Base-by-base conservation (phyloP, 1,139 yeast genomes). In the Diutina neorugosa region DNA sequence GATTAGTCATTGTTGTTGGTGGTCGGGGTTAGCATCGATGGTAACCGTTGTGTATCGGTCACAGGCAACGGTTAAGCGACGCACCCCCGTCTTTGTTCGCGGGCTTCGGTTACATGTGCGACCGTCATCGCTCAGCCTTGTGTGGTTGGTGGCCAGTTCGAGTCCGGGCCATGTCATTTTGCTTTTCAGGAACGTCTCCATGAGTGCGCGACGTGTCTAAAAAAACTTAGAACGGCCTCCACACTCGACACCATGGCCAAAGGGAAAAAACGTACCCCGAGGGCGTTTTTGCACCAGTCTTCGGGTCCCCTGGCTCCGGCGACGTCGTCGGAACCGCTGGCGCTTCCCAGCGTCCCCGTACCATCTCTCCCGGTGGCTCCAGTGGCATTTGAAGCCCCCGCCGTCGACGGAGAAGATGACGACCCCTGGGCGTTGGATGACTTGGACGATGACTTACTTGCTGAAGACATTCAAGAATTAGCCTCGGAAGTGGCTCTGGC, bases 381-480 rank as follows among this genome's bases (percentile, higher is more conserved):
- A 31, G 37, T n/a, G 12, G 5, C 37, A n/a, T 6, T 14, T 14
- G n/a, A 11, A 14, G 37, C n/a, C n/a, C n/a, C n/a, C n/a, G n/a
- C n/a, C n/a, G n/a, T 14, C 14, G 37, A 31, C 16, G n/a, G 12
- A 5, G 37, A 31, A 7, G 34, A n/a, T 9, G 48, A 44, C 34
- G 48, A 44, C 34, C 48, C 48, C 34, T 44, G 48, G 48, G 48
- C 31, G 3, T 23, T 44, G 19, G 31, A 44, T 8, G 48, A 44
- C 8, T 23, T 44, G 19, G 48, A 44, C 25, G 34, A 20, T 8
- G 48, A 23, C 3, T 44, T 44, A 5, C 7, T 44, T 16, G 25
- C n/a, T 14, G n/a, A 18, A 43, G 25, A 43, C 25, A 18, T 18
- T 14, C 46, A 19, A 19, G 19, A 8, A 11, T 11, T 43, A 16